phyloP scores from a whole-genome alignment of 495 filamentous ascomycete species.

The Penicillium egyptiacum region DNA sequence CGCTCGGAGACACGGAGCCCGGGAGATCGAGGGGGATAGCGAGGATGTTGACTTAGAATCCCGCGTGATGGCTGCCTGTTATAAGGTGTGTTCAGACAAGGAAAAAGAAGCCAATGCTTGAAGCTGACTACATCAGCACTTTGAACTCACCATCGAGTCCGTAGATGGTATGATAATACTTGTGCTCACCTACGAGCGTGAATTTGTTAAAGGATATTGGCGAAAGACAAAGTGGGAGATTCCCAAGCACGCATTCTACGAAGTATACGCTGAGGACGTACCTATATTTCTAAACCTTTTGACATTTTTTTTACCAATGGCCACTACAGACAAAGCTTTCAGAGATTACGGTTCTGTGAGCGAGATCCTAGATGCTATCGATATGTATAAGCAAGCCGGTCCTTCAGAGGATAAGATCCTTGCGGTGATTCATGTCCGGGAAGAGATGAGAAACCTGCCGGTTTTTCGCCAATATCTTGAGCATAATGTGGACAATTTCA shows the following conservation, averaged over 20 bases:
- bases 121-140: no score
- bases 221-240: no score
- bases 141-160: no score
- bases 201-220: no score
- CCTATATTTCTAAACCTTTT: conserved; percentile 20
- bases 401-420: conserved; percentile 7
- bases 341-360: conserved; percentile 9
- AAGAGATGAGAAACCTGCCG: conserved; percentile 9
- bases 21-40: no score
- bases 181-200: no score
- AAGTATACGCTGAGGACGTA: conserved; percentile 15
- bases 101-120: no score
- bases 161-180: no score
- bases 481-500: neutral
- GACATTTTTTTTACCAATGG: conserved; percentile 16
- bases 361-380: conserved; percentile 12
- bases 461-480: conserved; percentile 14
- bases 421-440: conserved; percentile 4
- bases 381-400: neutral
- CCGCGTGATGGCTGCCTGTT: no score
- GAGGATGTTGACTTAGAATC: no score
- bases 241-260: conserved; percentile 19
- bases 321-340: conserved; percentile 14
- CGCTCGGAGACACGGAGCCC: no score
- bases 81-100: no score